Percentiles rank a stretch among this genome's conserved stretches.
phyloP scores from a whole-genome alignment of 2,329 filamentous ascomycete species.

The Dactylella cylindrospora region DNA sequence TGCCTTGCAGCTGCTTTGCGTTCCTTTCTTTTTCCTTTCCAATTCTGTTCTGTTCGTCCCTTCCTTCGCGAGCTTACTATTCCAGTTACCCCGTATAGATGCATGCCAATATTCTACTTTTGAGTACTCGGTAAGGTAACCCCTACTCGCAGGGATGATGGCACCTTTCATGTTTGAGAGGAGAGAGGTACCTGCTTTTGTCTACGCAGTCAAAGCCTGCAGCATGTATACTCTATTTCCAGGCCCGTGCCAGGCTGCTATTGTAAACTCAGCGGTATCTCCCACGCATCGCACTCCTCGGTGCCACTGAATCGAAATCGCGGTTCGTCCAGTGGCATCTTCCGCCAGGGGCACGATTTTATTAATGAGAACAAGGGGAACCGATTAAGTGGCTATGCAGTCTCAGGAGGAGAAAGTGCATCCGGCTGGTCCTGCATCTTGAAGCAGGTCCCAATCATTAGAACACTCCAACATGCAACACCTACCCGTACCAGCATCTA shows the following conservation, averaged over 20 bases:
- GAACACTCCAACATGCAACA: constrained; percentile 14
- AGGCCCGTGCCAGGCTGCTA: too few species aligned
- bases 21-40: too few species aligned
- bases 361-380: constrained; percentile 6
- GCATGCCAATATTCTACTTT: constrained; percentile 15
- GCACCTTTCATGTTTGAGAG: constrained; percentile 7
- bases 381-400: constrained; percentile 14
- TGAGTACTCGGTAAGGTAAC: constrained; percentile 11
- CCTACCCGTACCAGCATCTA: not conserved
- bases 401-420: constrained; percentile 13
- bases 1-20: too few species aligned
- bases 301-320: not conserved
- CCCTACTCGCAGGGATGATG: constrained; percentile 12
- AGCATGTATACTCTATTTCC: not conserved
- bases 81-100: too few species aligned
- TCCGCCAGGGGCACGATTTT: constrained; percentile 13
- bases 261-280: not conserved
- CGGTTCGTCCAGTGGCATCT: not conserved
- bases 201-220: too few species aligned
- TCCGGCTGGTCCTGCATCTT: too few species aligned
- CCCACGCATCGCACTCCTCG: too few species aligned
- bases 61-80: too few species aligned
- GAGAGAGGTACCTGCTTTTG: too few species aligned
- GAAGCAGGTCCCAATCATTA: too few species aligned
- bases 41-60: too few species aligned